Evolutionary conservation across 768 basidiomycete species (phyloP).

Genomic region (Boletus sensibilis): DNA sequence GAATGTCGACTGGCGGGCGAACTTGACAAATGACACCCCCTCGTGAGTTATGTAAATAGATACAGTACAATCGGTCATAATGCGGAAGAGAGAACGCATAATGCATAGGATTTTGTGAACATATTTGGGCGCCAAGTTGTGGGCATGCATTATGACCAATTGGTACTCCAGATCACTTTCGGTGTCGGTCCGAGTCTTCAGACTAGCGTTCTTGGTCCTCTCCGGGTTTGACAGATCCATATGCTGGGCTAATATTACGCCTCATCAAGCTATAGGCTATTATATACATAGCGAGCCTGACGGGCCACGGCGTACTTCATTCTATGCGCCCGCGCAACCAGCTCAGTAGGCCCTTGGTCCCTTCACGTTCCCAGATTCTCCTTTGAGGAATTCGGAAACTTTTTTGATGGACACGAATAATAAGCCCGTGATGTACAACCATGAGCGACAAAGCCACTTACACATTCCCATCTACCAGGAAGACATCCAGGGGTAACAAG

Average conservation of each 20-base stretch:
- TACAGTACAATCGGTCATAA: too few relatives aligned
- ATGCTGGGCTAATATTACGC: not conserved
- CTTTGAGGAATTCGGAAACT: constrained; percentile 83
- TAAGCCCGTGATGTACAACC: not conserved
- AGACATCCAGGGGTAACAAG: constrained; percentile 72
- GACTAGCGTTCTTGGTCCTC: not conserved
- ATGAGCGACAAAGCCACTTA: constrained; percentile 39
- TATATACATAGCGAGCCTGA: constrained; percentile 1
- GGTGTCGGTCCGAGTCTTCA: not conserved
- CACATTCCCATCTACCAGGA: constrained; percentile 84
- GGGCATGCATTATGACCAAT: too few relatives aligned
- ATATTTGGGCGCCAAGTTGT: too few relatives aligned
- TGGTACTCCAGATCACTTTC: not conserved
- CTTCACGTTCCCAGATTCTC: constrained; percentile 84
- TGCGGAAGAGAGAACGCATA: too few relatives aligned
- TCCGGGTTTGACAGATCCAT: not conserved
- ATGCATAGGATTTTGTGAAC: too few relatives aligned
- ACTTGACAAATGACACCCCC: too few relatives aligned
- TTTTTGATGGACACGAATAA: not conserved
- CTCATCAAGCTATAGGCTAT: not conserved
- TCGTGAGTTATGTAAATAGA: too few relatives aligned
- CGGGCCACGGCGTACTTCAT: constrained; percentile 24
- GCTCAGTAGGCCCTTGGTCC: constrained; percentile 74
- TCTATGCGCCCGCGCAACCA: constrained; percentile 79
- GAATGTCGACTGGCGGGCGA: too few relatives aligned